Percentiles rank a stretch among this genome's conserved stretches.
Evolutionary conservation across 2,329 filamentous ascomycete species (phyloP).

Genomic region (Exophiala aquamarina): DNA sequence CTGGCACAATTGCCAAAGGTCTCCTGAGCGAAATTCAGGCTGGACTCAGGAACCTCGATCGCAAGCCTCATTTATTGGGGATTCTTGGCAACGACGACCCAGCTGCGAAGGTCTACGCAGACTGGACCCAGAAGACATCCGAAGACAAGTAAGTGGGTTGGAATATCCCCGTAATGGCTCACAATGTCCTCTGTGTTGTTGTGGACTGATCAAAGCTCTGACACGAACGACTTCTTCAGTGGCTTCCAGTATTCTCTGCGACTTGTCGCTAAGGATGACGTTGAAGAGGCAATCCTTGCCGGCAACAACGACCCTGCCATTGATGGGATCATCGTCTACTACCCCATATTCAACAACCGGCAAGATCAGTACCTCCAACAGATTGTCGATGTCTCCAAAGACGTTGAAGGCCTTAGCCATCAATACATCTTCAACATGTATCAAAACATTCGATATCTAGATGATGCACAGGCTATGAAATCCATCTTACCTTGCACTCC

Average conservation of each 20-base stretch:
- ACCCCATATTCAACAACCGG: conserved; percentile 88
- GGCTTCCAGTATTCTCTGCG: conserved; percentile 88
- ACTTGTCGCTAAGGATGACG: conserved; percentile 77
- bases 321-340: conserved; percentile 96
- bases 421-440: conserved; percentile 99
- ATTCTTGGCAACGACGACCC: conserved; percentile 92
- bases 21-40: conserved; percentile 76
- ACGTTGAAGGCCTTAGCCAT: conserved; percentile 93
- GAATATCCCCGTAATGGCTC: not conserved
- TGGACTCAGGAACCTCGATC: conserved; percentile 68
- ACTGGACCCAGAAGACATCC: conserved; percentile 96
- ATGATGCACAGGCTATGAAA: conserved; percentile 77
- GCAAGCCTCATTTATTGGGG: conserved; percentile 76
- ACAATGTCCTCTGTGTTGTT: conserved; percentile 3
- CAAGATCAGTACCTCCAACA: conserved; percentile 97
- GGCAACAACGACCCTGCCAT: conserved; percentile 77
- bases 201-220: not conserved
- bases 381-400: conserved; percentile 84
- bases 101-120: conserved; percentile 87
- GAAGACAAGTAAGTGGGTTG: conserved; percentile 80
- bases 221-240: conserved; percentile 22
- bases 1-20: conserved; percentile 80
- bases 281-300: conserved; percentile 83
- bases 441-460: conserved; percentile 93
- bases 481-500: conserved; percentile 94